Evolutionary conservation across 306 rosid genomes (phyloP).

Genomic region (Glycine soja): DNA sequence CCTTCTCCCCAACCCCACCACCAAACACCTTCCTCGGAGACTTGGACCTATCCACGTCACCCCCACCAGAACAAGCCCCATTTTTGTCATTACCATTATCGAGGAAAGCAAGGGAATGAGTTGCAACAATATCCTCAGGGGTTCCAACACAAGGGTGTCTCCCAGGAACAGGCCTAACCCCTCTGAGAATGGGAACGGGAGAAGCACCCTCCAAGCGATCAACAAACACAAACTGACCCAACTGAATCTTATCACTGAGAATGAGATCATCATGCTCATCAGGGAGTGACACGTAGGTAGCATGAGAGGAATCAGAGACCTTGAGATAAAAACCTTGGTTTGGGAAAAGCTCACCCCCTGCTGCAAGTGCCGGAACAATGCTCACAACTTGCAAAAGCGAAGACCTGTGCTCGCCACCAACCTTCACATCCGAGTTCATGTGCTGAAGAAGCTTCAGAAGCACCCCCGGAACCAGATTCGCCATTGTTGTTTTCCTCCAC

Average conservation of each 20-base stretch:
- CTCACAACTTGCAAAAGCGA: slow-evolving; percentile 90
- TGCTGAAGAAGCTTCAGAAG: slow-evolving; percentile 92
- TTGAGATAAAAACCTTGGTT: slow-evolving; percentile 95
- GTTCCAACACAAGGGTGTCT: slow-evolving; percentile 95
- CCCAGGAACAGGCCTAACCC: slow-evolving; percentile 92
- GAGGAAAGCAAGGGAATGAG: slow-evolving; percentile 77
- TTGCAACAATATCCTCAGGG: slow-evolving; percentile 95
- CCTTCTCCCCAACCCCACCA: slow-evolving; percentile 51
- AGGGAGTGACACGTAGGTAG: slow-evolving; percentile 91
- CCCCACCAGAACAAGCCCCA: slow-evolving; percentile 47
- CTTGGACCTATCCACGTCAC: slow-evolving; percentile 50
- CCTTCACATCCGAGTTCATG: slow-evolving; percentile 93
- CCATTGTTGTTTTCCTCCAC: slow-evolving; percentile 58
- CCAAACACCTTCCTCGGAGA: slow-evolving; percentile 32
- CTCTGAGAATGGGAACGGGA: slow-evolving; percentile 87
- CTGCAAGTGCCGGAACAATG: slow-evolving; percentile 96
- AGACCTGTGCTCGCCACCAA: slow-evolving; percentile 94
- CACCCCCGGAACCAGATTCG: slow-evolving; percentile 98
- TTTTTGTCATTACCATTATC: background rate
- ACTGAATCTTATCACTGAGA: slow-evolving; percentile 92
- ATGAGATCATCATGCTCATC: slow-evolving; percentile 97
- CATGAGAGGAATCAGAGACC: slow-evolving; percentile 97
- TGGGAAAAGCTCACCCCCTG: slow-evolving; percentile 88
- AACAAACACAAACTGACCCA: slow-evolving; percentile 94
- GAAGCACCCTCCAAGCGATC: slow-evolving; percentile 88